Percentiles rank a stretch among this genome's conserved stretches.
phyloP scores from a whole-genome alignment of 1,284 basidiomycete genomes.

The Amylostereum areolatum region DNA sequence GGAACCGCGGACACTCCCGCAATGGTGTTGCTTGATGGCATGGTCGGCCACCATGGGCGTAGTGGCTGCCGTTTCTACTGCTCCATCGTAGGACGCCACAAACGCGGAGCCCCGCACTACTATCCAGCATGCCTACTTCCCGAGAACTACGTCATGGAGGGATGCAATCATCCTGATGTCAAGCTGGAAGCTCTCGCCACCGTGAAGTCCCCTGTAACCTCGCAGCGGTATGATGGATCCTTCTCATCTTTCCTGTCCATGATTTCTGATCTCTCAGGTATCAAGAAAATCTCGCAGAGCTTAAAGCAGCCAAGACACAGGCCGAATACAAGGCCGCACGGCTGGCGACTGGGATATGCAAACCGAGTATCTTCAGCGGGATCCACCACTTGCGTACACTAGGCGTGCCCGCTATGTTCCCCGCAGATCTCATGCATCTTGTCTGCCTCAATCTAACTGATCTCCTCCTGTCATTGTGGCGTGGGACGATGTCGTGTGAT shows the following conservation, averaged over 20 bases:
- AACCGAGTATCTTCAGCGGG: conserved; percentile 7
- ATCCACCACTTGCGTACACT: conserved; percentile 3
- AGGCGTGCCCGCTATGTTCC: conserved; percentile 11
- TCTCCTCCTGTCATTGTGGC: conserved; percentile 14
- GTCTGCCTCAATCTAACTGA: conserved; percentile 16
- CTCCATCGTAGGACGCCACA: neutral
- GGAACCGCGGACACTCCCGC: conserved; percentile 8
- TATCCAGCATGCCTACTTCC: conserved; percentile 1
- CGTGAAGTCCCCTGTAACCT: neutral
- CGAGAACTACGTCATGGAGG: neutral
- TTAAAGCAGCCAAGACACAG: neutral
- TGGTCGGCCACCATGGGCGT: conserved; percentile 9
- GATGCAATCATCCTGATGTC: conserved; percentile 3
- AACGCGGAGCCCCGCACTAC: conserved; percentile 3
- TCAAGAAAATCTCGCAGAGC: neutral
- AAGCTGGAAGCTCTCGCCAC: too few species aligned
- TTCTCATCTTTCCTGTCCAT: too few species aligned
- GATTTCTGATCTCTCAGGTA: too few species aligned
- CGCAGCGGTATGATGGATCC: too few species aligned
- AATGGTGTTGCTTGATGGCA: conserved; percentile 2
- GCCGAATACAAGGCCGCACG: conserved; percentile 1
- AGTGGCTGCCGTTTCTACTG: conserved; percentile 7
- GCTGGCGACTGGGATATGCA: neutral
- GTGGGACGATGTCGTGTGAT: conserved; percentile 14
- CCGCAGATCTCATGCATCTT: conserved; percentile 19